Evolutionary conservation across 2,329 filamentous ascomycete genomes (phyloP), one percentile per base, ranked within the genome.

Genomic region (Fusarium sp.): DNA sequence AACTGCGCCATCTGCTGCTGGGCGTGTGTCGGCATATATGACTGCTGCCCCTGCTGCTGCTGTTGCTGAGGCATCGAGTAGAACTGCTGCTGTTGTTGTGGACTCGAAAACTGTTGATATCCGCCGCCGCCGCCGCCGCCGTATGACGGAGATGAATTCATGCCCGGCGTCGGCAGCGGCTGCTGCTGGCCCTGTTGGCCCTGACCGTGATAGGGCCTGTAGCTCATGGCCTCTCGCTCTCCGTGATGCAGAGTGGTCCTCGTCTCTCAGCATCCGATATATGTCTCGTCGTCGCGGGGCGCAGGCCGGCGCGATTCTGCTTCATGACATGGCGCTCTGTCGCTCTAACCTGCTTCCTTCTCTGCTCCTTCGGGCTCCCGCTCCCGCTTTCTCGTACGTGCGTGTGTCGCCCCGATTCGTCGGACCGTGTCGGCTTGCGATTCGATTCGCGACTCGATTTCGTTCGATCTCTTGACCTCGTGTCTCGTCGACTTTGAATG

Each of bases 171-270:
- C 69, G 71, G 73, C 52, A 72, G 50, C 58, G 72, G 71, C 63
- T 76, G 76, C 71, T 76, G 74, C 37, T 78, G 75, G 75, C 77
- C 78, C 59, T 79, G 73, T 63, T 76, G 76, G 72, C 76, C 77
- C 66, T 79, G 77, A 65, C 77, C 73, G 71, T 78, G 73, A 50
- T 77, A 82, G 65, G 78, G 77, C 70, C 78, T 76, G 78, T 81
- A 83, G 76, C 79, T 83, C 81, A 85, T 83, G 73, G 76, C 81
- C 66, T 72, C 63, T 68, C 70, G 61, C 63, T 76, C 71, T 66
- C 62, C 69, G 17, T 40, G 33, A 50, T 61, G 52, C 32, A 43
- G 38, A 64, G 62, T 38, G 35, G 52, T 58, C 45, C 45, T 50
- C 50, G 50, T n/a, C 50, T 54, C 66, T 78, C 71, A 76, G 73